A percentile compares a stretch with the other conserved stretches of the same genome.
phyloP scores from a whole-genome alignment of 768 basidiomycete species.

The Terana coerulea region DNA sequence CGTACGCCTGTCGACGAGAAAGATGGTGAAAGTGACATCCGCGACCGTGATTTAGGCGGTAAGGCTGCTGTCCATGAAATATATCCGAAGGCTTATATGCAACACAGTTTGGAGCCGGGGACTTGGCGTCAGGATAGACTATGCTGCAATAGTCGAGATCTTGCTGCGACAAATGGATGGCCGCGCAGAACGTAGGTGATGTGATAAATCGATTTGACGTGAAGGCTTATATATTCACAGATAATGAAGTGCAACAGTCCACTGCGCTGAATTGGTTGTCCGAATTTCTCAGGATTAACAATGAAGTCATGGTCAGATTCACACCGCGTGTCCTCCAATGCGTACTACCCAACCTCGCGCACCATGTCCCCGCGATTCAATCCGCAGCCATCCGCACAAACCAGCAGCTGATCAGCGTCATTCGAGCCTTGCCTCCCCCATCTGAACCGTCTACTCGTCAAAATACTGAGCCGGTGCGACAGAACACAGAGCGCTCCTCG shows the following conservation, averaged over 20 bases:
- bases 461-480: constrained; percentile 27
- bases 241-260: constrained; percentile 92
- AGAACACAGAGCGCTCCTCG: constrained; percentile 27
- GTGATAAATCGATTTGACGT: background rate
- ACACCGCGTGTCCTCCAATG: constrained; percentile 91
- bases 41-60: constrained; percentile 67
- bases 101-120: constrained; percentile 82
- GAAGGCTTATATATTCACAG: constrained; percentile 34
- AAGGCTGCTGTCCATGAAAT: constrained; percentile 14
- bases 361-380: constrained; percentile 86
- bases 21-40: constrained; percentile 41
- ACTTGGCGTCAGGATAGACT: constrained; percentile 89
- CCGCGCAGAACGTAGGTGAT: constrained; percentile 57
- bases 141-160: constrained; percentile 90
- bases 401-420: constrained; percentile 76
- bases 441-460: constrained; percentile 41
- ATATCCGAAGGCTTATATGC: background rate
- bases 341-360: constrained; percentile 91
- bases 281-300: constrained; percentile 82
- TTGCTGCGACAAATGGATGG: constrained; percentile 80
- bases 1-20: constrained; percentile 23
- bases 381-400: constrained; percentile 84
- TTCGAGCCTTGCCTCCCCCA: constrained; percentile 80
- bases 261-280: constrained; percentile 93
- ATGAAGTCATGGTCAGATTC: constrained; percentile 92